These are phyloP conservation scores for Cunninghamia lanceolata DNA, from an alignment of 75 land plant species.

Conservation along the genomic window DNA sequence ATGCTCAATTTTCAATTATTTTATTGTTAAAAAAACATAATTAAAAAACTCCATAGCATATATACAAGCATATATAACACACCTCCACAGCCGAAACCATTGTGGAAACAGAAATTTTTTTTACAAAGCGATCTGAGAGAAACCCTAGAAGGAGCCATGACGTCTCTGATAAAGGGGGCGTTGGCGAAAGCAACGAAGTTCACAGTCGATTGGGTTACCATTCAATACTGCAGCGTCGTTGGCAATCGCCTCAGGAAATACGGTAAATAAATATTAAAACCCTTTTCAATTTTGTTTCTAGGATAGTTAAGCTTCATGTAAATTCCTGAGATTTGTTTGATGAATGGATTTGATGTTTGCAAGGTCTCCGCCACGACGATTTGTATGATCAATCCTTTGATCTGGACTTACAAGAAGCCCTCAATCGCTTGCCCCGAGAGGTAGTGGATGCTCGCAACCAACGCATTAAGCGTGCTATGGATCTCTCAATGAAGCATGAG, in stretches of 20 bases:
- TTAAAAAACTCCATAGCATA: too few species aligned
- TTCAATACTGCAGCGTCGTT: conserved; percentile 40
- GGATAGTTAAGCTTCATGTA: not conserved
- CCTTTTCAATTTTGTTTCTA: not conserved
- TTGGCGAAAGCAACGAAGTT: conserved; percentile 13
- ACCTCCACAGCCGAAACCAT: too few species aligned
- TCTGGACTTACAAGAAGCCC: conserved; percentile 85
- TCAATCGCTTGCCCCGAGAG: conserved; percentile 68
- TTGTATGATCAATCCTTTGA: conserved; percentile 70
- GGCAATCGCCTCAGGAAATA: conserved; percentile 50
- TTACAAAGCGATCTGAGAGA: not conserved
- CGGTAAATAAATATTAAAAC: conserved; percentile 19
- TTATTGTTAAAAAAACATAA: too few species aligned
- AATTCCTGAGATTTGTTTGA: not conserved
- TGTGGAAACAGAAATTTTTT: too few species aligned
- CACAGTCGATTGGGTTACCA: conserved; percentile 36
- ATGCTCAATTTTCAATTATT: too few species aligned
- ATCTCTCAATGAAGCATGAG: conserved; percentile 87
- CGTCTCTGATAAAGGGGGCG: conserved; percentile 16
- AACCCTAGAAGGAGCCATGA: conserved; percentile 8
- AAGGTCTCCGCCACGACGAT: conserved; percentile 91
- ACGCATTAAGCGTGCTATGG: conserved; percentile 95
- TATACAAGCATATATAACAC: too few species aligned
- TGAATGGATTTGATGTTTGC: not conserved
- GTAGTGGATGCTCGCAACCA: conserved; percentile 81